phyloP scores from a whole-genome alignment of 1,139 yeast species.

The Saccharomycopsis hybrid region DNA sequence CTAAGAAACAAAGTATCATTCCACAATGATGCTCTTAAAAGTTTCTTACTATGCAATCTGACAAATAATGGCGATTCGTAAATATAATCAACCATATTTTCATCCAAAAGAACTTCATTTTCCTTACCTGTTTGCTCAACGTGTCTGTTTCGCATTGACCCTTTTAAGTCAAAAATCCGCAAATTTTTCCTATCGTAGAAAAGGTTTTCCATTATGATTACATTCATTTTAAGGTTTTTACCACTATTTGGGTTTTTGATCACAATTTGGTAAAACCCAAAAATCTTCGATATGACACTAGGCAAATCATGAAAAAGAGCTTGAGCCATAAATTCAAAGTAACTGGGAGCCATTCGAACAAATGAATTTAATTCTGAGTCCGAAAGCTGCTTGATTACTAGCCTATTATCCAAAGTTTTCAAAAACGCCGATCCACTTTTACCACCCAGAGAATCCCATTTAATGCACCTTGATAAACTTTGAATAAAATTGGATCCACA shows the following conservation, averaged over 20 bases:
- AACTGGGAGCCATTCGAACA: conserved; percentile 91
- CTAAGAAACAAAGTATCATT: conserved; percentile 91
- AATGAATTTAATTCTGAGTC: conserved; percentile 89
- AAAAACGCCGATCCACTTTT: conserved; percentile 92
- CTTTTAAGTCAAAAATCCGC: conserved; percentile 90
- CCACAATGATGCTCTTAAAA: conserved; percentile 82
- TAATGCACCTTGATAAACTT: conserved; percentile 84
- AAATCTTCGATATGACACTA: conserved; percentile 87
- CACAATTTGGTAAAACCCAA: conserved; percentile 92
- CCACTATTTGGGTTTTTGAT: conserved; percentile 74
- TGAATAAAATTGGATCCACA: conserved; percentile 79
- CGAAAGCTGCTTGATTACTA: conserved; percentile 84
- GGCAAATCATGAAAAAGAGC: conserved; percentile 93
- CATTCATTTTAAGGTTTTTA: conserved; percentile 77
- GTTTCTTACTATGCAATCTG: conserved; percentile 81
- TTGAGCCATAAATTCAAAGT: conserved; percentile 93
- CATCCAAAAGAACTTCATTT: conserved; percentile 91
- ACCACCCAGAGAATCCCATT: conserved; percentile 96
- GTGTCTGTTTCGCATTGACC: conserved; percentile 96
- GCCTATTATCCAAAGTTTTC: conserved; percentile 84
- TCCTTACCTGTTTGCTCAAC: conserved; percentile 95
- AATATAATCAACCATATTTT: conserved; percentile 96
- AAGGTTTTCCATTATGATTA: conserved; percentile 91
- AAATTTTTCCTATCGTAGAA: conserved; percentile 80
- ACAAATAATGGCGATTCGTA: conserved; percentile 95